Evolutionary conservation across 345 rosid genomes (phyloP).

Genomic region (Brassica carinata): DNA sequence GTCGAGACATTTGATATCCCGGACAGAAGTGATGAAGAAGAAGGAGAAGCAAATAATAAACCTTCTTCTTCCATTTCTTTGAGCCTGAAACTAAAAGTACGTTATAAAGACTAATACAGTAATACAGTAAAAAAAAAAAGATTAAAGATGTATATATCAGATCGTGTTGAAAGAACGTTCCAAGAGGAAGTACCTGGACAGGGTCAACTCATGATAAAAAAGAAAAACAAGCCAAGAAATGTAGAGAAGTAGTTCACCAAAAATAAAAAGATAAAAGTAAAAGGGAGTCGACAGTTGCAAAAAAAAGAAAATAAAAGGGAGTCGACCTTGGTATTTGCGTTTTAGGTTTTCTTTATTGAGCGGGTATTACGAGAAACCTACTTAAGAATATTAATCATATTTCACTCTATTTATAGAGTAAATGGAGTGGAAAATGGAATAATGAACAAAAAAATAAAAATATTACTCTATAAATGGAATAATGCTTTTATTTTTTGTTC

Average conservation of each 20-base stretch:
- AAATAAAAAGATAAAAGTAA: background rate
- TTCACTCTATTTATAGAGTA: too few relatives aligned
- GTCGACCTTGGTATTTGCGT: too few relatives aligned
- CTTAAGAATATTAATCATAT: too few relatives aligned
- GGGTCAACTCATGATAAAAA: background rate
- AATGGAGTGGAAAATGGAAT: too few relatives aligned
- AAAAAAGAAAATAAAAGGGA: too few relatives aligned
- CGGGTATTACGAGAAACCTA: too few relatives aligned
- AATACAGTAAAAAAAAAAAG: too few relatives aligned
- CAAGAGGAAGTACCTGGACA: background rate
- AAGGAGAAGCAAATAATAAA: background rate
- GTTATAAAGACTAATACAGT: background rate
- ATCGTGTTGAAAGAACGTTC: background rate
- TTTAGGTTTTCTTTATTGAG: too few relatives aligned
- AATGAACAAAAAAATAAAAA: too few relatives aligned
- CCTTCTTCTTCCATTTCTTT: background rate
- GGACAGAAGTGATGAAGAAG: slow-evolving; percentile 27
- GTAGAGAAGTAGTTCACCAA: background rate
- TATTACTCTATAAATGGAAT: too few relatives aligned
- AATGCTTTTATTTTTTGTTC: too few relatives aligned
- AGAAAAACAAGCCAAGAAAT: background rate
- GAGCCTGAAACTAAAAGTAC: background rate
- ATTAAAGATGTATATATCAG: background rate
- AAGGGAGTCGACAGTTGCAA: background rate
- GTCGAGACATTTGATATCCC: slow-evolving; percentile 33